Evolutionary conservation across 768 basidiomycete genomes (phyloP).

Genomic region (Termitomyces sp.): DNA sequence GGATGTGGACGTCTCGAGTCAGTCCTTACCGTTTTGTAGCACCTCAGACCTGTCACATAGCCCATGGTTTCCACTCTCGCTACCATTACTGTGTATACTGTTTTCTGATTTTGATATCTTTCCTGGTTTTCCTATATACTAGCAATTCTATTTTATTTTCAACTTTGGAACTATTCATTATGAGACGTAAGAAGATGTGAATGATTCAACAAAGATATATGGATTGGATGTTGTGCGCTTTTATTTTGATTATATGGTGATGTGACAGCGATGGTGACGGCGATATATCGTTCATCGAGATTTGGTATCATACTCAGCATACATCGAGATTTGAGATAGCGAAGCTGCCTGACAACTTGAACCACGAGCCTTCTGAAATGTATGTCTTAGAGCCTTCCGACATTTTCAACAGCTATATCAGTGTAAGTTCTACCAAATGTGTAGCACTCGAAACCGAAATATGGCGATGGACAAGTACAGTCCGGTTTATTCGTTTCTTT

Average conservation of each 20-base stretch:
- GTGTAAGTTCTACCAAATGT: no score
- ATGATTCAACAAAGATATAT: no score
- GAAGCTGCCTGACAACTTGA: no score
- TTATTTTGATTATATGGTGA: no score
- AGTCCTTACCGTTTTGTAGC: slow-evolving; percentile 53
- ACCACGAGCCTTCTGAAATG: no score
- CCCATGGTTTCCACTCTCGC: slow-evolving; percentile 21
- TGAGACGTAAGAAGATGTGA: slow-evolving; percentile 1
- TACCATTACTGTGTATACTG: slow-evolving; percentile 29
- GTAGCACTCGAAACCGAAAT: background rate
- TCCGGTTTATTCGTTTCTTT: background rate
- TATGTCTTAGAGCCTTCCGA: no score
- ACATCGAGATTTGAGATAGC: no score
- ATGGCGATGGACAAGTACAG: background rate
- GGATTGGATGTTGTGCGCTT: no score
- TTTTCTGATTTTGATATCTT: slow-evolving; percentile 30
- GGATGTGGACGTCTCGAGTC: slow-evolving; percentile 53
- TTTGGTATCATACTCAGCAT: no score
- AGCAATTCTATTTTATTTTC: slow-evolving; percentile 29
- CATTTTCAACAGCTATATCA: no score
- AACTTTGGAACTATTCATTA: slow-evolving; percentile 11
- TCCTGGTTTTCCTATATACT: slow-evolving; percentile 46
- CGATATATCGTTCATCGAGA: no score
- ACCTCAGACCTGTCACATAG: slow-evolving; percentile 28
- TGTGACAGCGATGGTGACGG: no score